These are phyloP conservation scores for Stephanodiscus triporus DNA, from an alignment of 108 stramenopile species.

Conservation along the genomic window DNA sequence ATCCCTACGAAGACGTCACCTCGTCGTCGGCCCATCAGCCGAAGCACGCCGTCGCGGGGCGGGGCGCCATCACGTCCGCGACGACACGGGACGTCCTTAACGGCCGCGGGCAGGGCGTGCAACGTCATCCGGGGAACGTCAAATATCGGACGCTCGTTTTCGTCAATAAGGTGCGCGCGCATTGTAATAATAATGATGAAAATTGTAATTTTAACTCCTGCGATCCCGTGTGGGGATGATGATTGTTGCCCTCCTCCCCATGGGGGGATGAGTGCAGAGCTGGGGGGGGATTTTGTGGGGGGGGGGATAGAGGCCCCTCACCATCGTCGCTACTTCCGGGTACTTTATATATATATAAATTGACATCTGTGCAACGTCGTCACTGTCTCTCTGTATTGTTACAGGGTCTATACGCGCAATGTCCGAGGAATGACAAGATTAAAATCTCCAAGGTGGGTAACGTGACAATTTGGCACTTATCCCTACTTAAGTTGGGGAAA, in stretches of 20 bases:
- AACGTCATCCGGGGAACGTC: slow-evolving; percentile 50
- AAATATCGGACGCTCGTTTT: slow-evolving; percentile 44
- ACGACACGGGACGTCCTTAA: slow-evolving; percentile 36
- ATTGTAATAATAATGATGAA: not conserved
- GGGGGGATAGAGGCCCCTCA: too few relatives aligned
- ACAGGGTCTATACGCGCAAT: slow-evolving; percentile 40
- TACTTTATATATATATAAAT: too few relatives aligned
- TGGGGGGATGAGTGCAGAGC: too few relatives aligned
- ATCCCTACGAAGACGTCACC: not conserved
- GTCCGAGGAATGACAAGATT: slow-evolving; percentile 37
- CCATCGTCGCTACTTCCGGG: too few relatives aligned
- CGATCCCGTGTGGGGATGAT: not conserved
- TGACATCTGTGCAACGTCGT: not conserved
- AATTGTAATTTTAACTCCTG: too few relatives aligned
- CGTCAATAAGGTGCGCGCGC: slow-evolving; percentile 38
- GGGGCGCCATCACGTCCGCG: not conserved
- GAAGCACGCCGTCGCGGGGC: not conserved
- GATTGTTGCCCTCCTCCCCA: not conserved
- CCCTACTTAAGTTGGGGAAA: too few relatives aligned
- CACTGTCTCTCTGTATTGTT: not conserved
- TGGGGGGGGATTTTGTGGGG: too few relatives aligned
- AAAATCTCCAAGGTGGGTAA: slow-evolving; percentile 50
- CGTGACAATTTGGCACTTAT: too few relatives aligned
- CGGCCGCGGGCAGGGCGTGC: slow-evolving; percentile 50
- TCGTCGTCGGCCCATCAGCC: not conserved